Percentiles rank a stretch among this genome's conserved stretches.
These are phyloP conservation scores for Trypanosoma brucei DNA, from an alignment of 208 protist species.

Conservation along the genomic window DNA sequence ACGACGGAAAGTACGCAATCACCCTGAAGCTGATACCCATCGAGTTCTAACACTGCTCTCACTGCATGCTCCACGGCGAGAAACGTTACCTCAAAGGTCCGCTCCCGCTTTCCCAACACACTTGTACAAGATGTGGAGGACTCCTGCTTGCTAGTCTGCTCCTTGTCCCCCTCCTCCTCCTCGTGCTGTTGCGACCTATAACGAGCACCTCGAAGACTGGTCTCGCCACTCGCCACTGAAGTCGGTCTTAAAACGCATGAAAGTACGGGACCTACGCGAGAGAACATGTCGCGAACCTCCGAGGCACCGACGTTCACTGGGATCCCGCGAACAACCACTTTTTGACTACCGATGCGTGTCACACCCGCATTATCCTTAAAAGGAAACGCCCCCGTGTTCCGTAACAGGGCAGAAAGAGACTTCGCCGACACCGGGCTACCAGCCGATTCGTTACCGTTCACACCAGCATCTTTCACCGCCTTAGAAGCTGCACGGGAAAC, in stretches of 20 bases:
- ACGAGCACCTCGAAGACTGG: not conserved
- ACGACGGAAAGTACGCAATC: slow-evolving; percentile 39
- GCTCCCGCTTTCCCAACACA: slow-evolving; percentile 5
- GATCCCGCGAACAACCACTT: slow-evolving; percentile 46
- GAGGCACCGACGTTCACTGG: slow-evolving; percentile 54
- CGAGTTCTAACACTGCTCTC: slow-evolving; percentile 43
- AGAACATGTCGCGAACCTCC: slow-evolving; percentile 59
- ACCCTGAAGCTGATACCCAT: slow-evolving; percentile 13
- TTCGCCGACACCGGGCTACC: not conserved
- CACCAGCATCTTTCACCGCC: slow-evolving; percentile 8
- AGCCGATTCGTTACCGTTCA: not conserved
- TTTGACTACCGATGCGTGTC: slow-evolving; percentile 40
- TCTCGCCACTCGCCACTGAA: not conserved
- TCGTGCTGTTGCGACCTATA: slow-evolving; percentile 23
- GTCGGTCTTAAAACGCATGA: slow-evolving; percentile 47
- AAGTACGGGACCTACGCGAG: slow-evolving; percentile 30
- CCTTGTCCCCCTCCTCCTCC: slow-evolving; percentile 1
- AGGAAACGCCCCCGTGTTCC: slow-evolving; percentile 23
- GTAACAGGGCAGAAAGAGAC: slow-evolving; percentile 16
- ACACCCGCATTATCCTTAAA: slow-evolving; percentile 50
- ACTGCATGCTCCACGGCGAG: slow-evolving; percentile 36
- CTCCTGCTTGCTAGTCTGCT: not conserved
- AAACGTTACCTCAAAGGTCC: slow-evolving; percentile 74
- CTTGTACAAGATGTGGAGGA: not conserved
- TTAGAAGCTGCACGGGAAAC: slow-evolving; percentile 13